A percentile compares a stretch with the other conserved stretches of the same genome.
Evolutionary conservation across 106 monocot genomes (phyloP).

Genomic region (Gastrodia elata): DNA sequence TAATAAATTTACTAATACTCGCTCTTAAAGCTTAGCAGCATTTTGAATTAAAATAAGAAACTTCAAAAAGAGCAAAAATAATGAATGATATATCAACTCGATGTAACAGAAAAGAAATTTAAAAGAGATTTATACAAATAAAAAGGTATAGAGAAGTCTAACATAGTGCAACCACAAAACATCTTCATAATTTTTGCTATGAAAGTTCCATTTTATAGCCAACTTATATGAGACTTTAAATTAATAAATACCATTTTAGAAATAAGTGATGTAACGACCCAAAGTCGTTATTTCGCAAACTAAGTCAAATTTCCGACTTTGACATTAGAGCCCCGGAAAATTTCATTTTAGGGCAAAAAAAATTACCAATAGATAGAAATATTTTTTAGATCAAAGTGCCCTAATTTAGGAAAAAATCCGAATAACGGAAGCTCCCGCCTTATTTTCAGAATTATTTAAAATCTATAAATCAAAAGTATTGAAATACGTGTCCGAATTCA

Average conservation of each 20-base stretch:
- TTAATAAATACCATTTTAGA: constrained; percentile 4
- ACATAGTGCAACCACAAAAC: neutral
- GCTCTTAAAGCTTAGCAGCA: neutral
- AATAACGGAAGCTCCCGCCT: too few species aligned
- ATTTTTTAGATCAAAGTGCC: too few species aligned
- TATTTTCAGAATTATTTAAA: too few species aligned
- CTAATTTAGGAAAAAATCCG: too few species aligned
- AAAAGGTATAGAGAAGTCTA: neutral
- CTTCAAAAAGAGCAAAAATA: neutral
- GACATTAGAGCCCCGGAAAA: too few species aligned
- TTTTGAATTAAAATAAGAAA: neutral
- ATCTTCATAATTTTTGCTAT: neutral
- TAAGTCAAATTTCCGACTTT: neutral
- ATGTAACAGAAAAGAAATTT: neutral
- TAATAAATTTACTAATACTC: neutral
- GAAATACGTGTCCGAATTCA: too few species aligned
- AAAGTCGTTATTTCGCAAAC: neutral
- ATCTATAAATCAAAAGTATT: too few species aligned
- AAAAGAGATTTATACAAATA: neutral
- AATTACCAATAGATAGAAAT: too few species aligned
- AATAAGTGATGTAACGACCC: neutral
- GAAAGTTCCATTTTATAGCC: neutral
- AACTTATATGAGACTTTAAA: neutral
- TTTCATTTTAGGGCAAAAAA: too few species aligned
- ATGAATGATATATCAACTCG: neutral